Percentiles rank a stretch among this genome's conserved stretches.
These are phyloP conservation scores for Smallanthus sonchifolius DNA, from an alignment of 129 eudicot species.

Conservation along the genomic window DNA sequence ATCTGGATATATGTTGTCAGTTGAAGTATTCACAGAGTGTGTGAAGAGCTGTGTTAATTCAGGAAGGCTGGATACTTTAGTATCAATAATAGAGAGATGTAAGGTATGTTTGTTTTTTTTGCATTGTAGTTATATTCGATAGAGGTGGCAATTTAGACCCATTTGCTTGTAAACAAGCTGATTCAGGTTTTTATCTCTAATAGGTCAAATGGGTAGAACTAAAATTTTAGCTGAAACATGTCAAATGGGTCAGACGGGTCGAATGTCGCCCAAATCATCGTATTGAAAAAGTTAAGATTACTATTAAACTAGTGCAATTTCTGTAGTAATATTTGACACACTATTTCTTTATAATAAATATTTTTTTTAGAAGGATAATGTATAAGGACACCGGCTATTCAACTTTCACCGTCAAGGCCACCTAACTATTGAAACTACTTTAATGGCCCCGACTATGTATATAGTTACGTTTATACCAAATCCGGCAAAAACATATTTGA, in stretches of 20 bases:
- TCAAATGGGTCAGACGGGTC: not conserved
- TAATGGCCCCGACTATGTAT: not conserved
- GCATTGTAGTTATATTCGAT: not conserved
- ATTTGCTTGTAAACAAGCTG: not conserved
- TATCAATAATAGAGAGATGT: conserved; percentile 81
- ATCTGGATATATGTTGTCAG: conserved; percentile 67
- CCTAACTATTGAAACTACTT: not conserved
- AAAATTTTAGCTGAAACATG: not conserved
- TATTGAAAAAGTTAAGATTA: not conserved
- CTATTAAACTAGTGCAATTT: not conserved
- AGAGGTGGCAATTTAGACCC: not conserved
- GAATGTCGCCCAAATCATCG: not conserved
- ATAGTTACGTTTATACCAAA: not conserved
- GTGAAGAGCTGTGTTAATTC: conserved; percentile 47
- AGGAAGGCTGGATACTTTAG: conserved; percentile 69
- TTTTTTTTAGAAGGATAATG: too few relatives aligned
- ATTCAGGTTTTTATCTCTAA: not conserved
- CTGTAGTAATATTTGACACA: too few relatives aligned
- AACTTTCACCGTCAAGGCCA: too few relatives aligned
- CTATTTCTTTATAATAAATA: too few relatives aligned
- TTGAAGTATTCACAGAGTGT: conserved; percentile 48
- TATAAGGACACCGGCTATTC: too few relatives aligned
- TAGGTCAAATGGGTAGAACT: not conserved
- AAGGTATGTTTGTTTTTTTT: conserved; percentile 46
- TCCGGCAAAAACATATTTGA: not conserved